A percentile compares a stretch with the other conserved stretches of the same genome.
These are phyloP conservation scores for Carallia brachiata DNA, from an alignment of 345 rosid species.

Conservation along the genomic window DNA sequence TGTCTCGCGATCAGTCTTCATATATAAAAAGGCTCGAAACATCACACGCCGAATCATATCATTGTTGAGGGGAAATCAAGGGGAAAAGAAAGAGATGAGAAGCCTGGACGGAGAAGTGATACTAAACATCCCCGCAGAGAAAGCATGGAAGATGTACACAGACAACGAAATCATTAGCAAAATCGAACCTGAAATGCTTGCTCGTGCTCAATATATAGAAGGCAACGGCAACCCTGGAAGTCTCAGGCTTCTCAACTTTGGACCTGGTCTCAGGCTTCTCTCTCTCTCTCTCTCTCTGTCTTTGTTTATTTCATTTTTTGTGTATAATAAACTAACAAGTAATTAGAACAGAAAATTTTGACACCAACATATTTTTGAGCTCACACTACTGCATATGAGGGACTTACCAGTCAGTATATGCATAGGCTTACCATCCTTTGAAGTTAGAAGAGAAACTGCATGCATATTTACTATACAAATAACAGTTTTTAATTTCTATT, in stretches of 20 bases:
- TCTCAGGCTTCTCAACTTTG: conserved; percentile 43
- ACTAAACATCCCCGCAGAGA: conserved; percentile 39
- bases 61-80: background rate
- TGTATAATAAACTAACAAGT: background rate
- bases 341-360: no score
- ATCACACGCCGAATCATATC: background rate
- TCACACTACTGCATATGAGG: no score
- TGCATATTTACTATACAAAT: no score
- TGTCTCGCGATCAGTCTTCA: background rate
- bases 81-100: conserved; percentile 19
- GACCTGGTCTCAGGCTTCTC: conserved; percentile 30
- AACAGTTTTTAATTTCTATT: no score
- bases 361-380: no score
- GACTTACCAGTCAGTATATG: no score
- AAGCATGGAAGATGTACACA: conserved; percentile 46
- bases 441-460: no score
- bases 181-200: conserved; percentile 42
- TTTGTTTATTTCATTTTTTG: no score
- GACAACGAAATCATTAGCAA: conserved; percentile 37
- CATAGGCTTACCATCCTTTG: no score
- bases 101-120: conserved; percentile 38
- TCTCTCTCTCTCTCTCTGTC: conserved; percentile 2
- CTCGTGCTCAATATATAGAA: conserved; percentile 27
- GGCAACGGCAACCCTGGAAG: conserved; percentile 49
- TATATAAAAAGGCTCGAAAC: background rate